These are phyloP conservation scores for Epichloe sp. DNA, from an alignment of 2,329 filamentous ascomycete species.

Conservation along the genomic window DNA sequence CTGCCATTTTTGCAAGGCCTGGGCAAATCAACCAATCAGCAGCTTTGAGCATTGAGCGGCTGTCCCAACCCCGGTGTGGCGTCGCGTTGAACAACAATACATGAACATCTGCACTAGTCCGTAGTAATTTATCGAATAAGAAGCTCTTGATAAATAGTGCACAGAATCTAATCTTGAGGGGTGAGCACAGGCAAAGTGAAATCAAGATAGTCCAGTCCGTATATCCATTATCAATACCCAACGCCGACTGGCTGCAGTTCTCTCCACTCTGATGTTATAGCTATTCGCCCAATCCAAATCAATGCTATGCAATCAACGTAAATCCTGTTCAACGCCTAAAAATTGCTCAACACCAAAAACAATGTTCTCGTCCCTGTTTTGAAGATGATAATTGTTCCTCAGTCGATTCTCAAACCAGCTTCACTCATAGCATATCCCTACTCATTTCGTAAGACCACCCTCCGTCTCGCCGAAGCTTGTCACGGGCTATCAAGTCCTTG, in stretches of 20 bases:
- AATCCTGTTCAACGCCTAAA: neutral
- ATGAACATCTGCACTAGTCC: neutral
- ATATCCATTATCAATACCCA: neutral
- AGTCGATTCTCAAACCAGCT: neutral
- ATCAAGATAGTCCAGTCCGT: neutral
- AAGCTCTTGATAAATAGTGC: neutral
- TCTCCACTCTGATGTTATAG: neutral
- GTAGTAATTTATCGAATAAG: neutral
- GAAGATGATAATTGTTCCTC: neutral
- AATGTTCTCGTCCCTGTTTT: neutral
- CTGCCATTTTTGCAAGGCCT: neutral
- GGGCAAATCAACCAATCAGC: neutral
- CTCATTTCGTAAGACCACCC: constrained; percentile 65
- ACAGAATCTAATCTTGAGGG: too few relatives aligned
- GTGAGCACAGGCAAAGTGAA: neutral
- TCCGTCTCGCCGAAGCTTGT: constrained; percentile 68
- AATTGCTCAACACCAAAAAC: neutral
- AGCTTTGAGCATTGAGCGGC: too few relatives aligned
- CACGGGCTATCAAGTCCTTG: constrained; percentile 65
- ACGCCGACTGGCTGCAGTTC: neutral
- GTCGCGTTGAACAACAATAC: neutral
- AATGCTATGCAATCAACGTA: constrained; percentile 6
- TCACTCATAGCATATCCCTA: constrained; percentile 28
- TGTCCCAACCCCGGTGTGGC: neutral
- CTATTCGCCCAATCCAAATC: neutral